Percentiles rank a stretch among this genome's conserved stretches.
These are phyloP conservation scores for Vararia minispora DNA, from an alignment of 768 basidiomycete genomes.

Conservation along the genomic window DNA sequence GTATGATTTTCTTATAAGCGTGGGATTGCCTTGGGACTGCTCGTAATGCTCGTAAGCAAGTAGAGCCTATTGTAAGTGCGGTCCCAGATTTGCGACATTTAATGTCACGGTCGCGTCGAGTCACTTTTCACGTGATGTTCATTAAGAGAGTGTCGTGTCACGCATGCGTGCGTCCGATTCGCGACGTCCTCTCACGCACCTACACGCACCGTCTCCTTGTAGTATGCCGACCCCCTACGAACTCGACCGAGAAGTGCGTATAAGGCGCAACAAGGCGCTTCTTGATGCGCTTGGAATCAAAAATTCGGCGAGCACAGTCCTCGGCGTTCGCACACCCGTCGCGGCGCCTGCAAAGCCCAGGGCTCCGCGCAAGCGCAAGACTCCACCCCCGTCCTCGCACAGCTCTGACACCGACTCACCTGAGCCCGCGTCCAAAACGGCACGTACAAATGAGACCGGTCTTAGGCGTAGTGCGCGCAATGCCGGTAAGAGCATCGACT, in stretches of 20 bases:
- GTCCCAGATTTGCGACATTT: too few species aligned
- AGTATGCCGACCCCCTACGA: constrained; percentile 13
- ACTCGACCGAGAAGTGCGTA: constrained; percentile 2
- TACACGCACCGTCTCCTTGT: too few species aligned
- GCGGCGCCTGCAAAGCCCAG: background rate
- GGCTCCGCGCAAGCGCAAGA: background rate
- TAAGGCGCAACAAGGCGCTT: constrained; percentile 1
- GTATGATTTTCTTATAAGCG: too few species aligned
- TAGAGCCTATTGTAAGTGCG: too few species aligned
- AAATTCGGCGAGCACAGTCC: constrained; percentile 1
- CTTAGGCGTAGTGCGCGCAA: constrained; percentile 61
- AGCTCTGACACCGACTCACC: background rate
- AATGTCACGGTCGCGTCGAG: too few species aligned
- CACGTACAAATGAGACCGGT: constrained; percentile 14
- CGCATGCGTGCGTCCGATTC: too few species aligned
- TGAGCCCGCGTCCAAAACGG: constrained; percentile 2
- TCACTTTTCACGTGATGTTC: too few species aligned
- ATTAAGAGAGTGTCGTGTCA: too few species aligned
- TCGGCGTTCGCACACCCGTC: background rate
- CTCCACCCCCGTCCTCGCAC: background rate
- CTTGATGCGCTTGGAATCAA: background rate
- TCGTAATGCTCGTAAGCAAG: too few species aligned
- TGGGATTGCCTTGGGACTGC: too few species aligned
- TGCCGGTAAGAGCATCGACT: constrained; percentile 45
- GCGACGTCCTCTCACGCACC: too few species aligned